Conservation (phyloP, 1,139 yeast species). For the Pneumocystis oryctolagi region DNA sequence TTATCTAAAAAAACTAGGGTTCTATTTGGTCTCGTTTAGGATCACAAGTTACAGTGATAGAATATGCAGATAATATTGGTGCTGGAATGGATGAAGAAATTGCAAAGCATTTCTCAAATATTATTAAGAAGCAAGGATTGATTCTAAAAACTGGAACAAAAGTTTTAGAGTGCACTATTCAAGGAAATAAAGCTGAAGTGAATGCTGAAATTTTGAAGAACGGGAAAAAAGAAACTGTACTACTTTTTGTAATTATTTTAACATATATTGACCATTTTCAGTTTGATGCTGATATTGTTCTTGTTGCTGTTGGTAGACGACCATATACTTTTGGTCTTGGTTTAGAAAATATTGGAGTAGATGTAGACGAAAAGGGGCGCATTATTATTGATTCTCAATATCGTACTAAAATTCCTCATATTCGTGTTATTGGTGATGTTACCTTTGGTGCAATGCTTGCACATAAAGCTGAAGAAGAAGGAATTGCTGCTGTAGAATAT, state of each 20-base stretch:
- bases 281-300: constrained; percentile 76
- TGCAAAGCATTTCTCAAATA: constrained; percentile 75
- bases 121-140: constrained; percentile 86
- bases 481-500: constrained; percentile 94
- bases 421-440: constrained; percentile 95
- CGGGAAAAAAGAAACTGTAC: constrained; percentile 52
- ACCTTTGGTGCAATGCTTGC: constrained; percentile 99
- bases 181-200: constrained; percentile 74
- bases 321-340: constrained; percentile 86
- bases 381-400: constrained; percentile 86
- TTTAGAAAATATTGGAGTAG: constrained; percentile 78
- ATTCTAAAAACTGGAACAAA: constrained; percentile 87
- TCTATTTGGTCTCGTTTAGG: constrained; percentile 95
- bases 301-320: constrained; percentile 98
- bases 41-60: constrained; percentile 84
- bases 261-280: constrained; percentile 2
- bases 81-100: constrained; percentile 96
- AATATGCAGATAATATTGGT: constrained; percentile 72
- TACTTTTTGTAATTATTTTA: background rate
- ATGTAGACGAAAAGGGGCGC: constrained; percentile 81
- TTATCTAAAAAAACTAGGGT: constrained; percentile 28
- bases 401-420: constrained; percentile 83
- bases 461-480: constrained; percentile 99
- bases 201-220: constrained; percentile 81
- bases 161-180: constrained; percentile 71